Evolutionary conservation across 2,329 filamentous ascomycete species (phyloP).

Genomic region (Ophiosphaerella korrae): DNA sequence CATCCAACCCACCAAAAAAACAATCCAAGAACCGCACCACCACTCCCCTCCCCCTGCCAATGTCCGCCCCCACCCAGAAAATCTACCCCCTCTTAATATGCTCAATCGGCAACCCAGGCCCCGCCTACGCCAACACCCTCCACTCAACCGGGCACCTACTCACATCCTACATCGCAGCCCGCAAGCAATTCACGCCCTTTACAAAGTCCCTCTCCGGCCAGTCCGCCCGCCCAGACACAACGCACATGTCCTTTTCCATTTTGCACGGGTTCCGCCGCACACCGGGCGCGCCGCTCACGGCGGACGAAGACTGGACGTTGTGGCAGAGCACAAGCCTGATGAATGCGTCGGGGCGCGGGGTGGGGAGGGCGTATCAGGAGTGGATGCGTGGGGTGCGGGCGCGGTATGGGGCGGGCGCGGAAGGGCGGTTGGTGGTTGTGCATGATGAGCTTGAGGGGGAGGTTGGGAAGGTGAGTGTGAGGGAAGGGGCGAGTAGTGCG

Average conservation of each 20-base stretch:
- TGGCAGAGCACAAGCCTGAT: conserved; percentile 79
- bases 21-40: conserved; percentile 13
- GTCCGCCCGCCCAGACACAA: conserved; percentile 33
- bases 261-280: conserved; percentile 44
- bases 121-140: conserved; percentile 73
- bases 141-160: conserved; percentile 88
- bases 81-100: conserved; percentile 70
- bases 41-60: conserved; percentile 3
- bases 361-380: conserved; percentile 69
- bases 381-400: conserved; percentile 37
- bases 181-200: conserved; percentile 39
- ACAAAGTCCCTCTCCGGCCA: conserved; percentile 36
- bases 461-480: conserved; percentile 69
- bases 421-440: conserved; percentile 70
- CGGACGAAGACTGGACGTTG: conserved; percentile 61
- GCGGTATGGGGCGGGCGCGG: conserved; percentile 16
- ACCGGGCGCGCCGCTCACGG: conserved; percentile 5
- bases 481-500: conserved; percentile 59
- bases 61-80: conserved; percentile 26
- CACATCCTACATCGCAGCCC: conserved; percentile 54
- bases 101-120: conserved; percentile 81
- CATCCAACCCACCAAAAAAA: conserved; percentile 21
- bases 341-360: conserved; percentile 80
- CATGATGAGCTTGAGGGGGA: conserved; percentile 86
- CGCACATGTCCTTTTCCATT: conserved; percentile 51